A percentile compares a stretch with the other conserved stretches of the same genome.
phyloP scores from a whole-genome alignment of 1,284 basidiomycete species.

The Apiotrichum akiyoshidainum region DNA sequence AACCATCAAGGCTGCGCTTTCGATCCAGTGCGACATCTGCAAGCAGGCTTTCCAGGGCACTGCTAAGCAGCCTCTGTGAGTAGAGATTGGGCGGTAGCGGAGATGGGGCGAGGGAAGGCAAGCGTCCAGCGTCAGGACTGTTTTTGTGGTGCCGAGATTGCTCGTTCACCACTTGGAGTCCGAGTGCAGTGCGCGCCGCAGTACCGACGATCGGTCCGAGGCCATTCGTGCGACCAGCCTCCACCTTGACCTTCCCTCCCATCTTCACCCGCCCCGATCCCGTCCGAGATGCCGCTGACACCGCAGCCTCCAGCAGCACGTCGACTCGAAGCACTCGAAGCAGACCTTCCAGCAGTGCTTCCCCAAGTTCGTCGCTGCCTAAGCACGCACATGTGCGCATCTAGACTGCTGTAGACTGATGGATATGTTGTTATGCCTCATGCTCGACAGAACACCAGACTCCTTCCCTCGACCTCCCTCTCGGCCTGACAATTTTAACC shows the following conservation, averaged over 20 bases:
- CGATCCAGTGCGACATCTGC: constrained; percentile 53
- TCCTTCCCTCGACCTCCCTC: no score
- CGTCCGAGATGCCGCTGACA: neutral
- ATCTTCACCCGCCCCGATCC: no score
- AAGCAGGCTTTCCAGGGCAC: constrained; percentile 54
- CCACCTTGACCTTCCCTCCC: no score
- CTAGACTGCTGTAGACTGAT: neutral
- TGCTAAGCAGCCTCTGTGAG: constrained; percentile 51
- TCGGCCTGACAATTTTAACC: no score
- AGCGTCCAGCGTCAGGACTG: neutral
- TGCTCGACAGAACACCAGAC: no score
- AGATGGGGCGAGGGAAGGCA: neutral
- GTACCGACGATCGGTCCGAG: no score
- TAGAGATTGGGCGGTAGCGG: neutral
- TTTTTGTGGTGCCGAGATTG: no score
- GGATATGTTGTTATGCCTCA: neutral
- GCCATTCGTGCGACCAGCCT: no score
- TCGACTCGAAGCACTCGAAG: constrained; percentile 41
- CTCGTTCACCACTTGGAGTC: no score
- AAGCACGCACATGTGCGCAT: neutral
- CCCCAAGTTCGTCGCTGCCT: constrained; percentile 32
- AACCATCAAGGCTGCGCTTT: constrained; percentile 46
- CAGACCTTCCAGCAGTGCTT: constrained; percentile 35
- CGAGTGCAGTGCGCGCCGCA: no score
- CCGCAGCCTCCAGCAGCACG: constrained; percentile 39